phyloP scores from a whole-genome alignment of 116 monocot species.

The Posidonia oceanica region DNA sequence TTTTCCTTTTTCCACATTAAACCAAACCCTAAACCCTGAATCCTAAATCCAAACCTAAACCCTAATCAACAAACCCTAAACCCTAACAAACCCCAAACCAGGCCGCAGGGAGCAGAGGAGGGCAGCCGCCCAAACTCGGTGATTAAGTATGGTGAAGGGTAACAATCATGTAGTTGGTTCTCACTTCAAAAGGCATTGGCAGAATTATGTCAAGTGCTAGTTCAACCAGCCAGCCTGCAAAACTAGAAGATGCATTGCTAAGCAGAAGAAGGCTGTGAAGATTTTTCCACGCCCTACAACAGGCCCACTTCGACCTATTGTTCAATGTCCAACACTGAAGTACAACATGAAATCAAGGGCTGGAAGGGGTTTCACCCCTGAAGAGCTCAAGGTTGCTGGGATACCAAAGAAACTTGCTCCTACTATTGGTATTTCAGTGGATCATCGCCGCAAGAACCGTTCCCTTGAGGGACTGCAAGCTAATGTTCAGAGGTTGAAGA shows the following conservation, averaged over 20 bases:
- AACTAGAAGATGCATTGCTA: constrained; percentile 26
- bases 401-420: constrained; percentile 25
- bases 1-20: no score
- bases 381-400: constrained; percentile 31
- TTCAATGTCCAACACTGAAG: constrained; percentile 43
- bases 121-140: no score
- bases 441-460: constrained; percentile 22
- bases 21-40: no score
- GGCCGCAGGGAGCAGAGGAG: no score
- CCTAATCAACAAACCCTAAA: no score
- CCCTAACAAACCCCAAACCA: no score
- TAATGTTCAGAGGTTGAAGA: constrained; percentile 23
- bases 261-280: constrained; percentile 36
- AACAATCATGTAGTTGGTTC: constrained; percentile 42
- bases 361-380: constrained; percentile 41
- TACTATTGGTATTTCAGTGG: constrained; percentile 23
- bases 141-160: constrained; percentile 24
- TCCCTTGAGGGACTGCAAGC: constrained; percentile 24
- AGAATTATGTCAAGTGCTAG: constrained; percentile 48
- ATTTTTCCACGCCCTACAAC: constrained; percentile 38
- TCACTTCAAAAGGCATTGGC: constrained; percentile 58
- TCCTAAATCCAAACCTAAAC: no score
- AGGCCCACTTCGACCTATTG: constrained; percentile 34
- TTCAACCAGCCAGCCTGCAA: constrained; percentile 49
- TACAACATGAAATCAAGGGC: constrained; percentile 44